Evolutionary conservation across 805 yeast species (phyloP).

Genomic region (Kazachstania viticola): DNA sequence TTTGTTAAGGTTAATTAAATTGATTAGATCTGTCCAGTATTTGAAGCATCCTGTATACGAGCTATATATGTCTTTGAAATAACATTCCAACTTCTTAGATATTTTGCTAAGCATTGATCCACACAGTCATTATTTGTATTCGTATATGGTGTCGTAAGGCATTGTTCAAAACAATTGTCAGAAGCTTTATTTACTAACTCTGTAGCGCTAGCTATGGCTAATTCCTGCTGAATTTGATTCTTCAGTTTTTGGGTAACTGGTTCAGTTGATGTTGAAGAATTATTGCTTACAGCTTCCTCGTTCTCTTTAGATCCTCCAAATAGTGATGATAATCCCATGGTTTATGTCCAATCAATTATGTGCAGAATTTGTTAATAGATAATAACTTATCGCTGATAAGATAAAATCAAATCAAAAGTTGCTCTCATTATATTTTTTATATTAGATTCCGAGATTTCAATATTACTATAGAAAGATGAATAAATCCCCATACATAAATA

Average conservation of each 20-base stretch:
- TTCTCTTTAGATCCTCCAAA: background rate
- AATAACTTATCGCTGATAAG: too few relatives aligned
- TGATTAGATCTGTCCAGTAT: constrained; percentile 21
- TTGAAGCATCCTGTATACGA: constrained; percentile 52
- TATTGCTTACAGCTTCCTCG: background rate
- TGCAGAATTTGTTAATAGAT: too few relatives aligned
- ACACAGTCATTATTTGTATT: constrained; percentile 55
- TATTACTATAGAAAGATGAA: too few relatives aligned
- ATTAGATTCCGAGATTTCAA: too few relatives aligned
- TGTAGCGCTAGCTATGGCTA: constrained; percentile 86
- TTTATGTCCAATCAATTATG: too few relatives aligned
- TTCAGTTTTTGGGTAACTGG: constrained; percentile 53
- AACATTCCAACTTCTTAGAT: constrained; percentile 84
- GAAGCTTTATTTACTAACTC: constrained; percentile 77
- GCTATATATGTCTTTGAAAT: constrained; percentile 66
- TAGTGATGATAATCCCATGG: too few relatives aligned
- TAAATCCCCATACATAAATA: too few relatives aligned
- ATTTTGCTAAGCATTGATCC: constrained; percentile 70
- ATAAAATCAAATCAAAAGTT: too few relatives aligned
- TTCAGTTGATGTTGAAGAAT: background rate
- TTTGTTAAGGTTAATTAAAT: too few relatives aligned
- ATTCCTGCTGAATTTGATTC: constrained; percentile 62
- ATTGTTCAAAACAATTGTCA: constrained; percentile 75
- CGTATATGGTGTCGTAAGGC: constrained; percentile 53
- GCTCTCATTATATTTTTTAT: too few relatives aligned